Conservation (phyloP, 768 basidiomycete species). For the Suillus alpinus region DNA sequence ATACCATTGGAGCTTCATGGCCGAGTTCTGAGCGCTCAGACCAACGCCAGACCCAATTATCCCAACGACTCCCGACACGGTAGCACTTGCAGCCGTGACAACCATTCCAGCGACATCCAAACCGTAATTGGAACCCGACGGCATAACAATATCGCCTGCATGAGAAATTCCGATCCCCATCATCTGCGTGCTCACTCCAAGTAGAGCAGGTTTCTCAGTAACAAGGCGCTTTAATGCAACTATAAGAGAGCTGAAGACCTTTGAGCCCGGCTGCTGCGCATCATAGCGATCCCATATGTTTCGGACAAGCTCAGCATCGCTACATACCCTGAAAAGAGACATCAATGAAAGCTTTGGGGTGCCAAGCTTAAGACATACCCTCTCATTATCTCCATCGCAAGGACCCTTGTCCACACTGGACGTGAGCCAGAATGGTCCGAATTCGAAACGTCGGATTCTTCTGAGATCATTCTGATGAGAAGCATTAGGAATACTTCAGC, state of each 20-base stretch:
- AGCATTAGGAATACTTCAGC: conserved; percentile 83
- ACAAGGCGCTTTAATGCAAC: conserved; percentile 82
- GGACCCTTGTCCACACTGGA: conserved; percentile 85
- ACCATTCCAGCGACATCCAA: conserved; percentile 81
- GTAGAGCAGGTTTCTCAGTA: conserved; percentile 82
- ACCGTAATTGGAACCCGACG: conserved; percentile 41
- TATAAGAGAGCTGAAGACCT: conserved; percentile 75
- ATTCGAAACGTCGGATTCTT: conserved; percentile 40
- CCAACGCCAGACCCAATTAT: conserved; percentile 76
- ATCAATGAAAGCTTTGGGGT: neutral
- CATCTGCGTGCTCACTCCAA: conserved; percentile 81
- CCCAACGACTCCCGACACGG: conserved; percentile 79
- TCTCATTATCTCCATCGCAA: conserved; percentile 90
- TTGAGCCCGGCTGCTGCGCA: conserved; percentile 54
- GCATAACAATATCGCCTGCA: conserved; percentile 18
- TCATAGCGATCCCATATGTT: conserved; percentile 81
- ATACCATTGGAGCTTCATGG: conserved; percentile 91
- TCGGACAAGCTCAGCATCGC: conserved; percentile 74
- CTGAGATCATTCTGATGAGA: conserved; percentile 60
- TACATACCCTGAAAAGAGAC: conserved; percentile 54
- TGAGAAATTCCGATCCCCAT: conserved; percentile 67
- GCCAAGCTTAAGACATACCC: conserved; percentile 45
- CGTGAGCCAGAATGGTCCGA: conserved; percentile 33
- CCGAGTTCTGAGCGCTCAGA: conserved; percentile 66
- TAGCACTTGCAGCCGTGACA: conserved; percentile 78